Evolutionary conservation across 2,329 filamentous ascomycete species (phyloP), one percentile per base, ranked within the genome.

Genomic region (Penicillium brevicompactum): DNA sequence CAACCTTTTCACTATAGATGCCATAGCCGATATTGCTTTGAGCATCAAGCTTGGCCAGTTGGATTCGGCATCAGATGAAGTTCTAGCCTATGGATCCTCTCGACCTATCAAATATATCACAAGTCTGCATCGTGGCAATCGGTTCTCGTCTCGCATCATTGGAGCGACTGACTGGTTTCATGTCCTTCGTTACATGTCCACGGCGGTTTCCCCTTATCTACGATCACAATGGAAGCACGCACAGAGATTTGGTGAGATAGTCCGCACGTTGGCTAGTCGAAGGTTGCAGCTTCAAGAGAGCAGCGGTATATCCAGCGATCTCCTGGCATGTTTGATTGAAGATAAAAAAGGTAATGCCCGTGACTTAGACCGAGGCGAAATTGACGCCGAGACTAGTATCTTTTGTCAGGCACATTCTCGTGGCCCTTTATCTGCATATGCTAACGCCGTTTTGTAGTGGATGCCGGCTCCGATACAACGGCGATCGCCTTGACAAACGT

Each of bases 391-490:
- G 7, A n/a, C 34, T 4, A 37, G 34, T 7, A 37, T 37, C n/a
- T 13, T 37, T 2, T n/a, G 34, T 37, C 13, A 37, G 34, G 34
- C 34, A n/a, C 14, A 6, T n/a, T 7, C 34, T 37, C 5, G 24
- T 37, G 6, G n/a, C 4, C 4, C 11, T 34, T 34, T 8, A 5
- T 11, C 31, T 11, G 31, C 31, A 34, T 14, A 34, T 11, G 31
- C 31, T 34, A 34, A 34, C 9, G 10, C 31, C 9, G 31, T 11
- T 34, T 34, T 37, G 7, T n/a, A 37, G 34, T 37, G 11, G 34
- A 53, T 40, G 51, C 51, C 7, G 51, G 51, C n/a, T 48, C 45
- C n/a, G 75, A 78, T 32, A 78, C 74, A 9, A 72, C 64, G 1
- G 67, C 67, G 1, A 67, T 63, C 3, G 67, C 71, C 1, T 56